Conservation (phyloP, 2,329 filamentous ascomycete genomes). For the Venturia nashicola region DNA sequence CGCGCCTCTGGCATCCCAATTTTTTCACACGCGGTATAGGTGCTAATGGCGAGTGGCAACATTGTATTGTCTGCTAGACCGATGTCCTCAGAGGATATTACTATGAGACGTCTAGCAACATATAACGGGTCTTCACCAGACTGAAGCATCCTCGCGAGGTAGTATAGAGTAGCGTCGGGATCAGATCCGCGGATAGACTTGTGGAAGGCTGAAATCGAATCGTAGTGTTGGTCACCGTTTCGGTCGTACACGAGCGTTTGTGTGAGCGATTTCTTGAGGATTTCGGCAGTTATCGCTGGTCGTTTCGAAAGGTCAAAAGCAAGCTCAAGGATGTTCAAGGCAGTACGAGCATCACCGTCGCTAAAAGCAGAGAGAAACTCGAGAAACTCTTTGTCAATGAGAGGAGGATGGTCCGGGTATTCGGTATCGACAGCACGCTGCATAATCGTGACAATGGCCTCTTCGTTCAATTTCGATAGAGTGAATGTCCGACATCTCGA, state of each 20-base stretch:
- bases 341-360: constrained; percentile 86
- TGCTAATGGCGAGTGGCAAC: constrained; percentile 70
- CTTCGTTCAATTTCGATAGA: constrained; percentile 58
- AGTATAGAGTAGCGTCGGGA: constrained; percentile 82
- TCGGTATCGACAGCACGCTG: constrained; percentile 50
- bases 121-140: constrained; percentile 90
- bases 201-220: constrained; percentile 93
- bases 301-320: constrained; percentile 64
- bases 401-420: constrained; percentile 25
- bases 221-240: constrained; percentile 92
- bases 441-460: constrained; percentile 63
- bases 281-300: constrained; percentile 55
- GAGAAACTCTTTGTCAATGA: constrained; percentile 69
- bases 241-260: constrained; percentile 93
- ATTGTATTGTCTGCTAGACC: constrained; percentile 79
- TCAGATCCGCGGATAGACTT: constrained; percentile 86
- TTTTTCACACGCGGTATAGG: constrained; percentile 80
- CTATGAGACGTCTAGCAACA: constrained; percentile 82
- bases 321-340: constrained; percentile 82
- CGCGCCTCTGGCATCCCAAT: constrained; percentile 91
- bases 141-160: constrained; percentile 89
- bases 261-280: constrained; percentile 72
- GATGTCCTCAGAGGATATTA: constrained; percentile 89
- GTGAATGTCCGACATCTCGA: constrained; percentile 89
- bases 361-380: constrained; percentile 73